phyloP scores from a whole-genome alignment of 1,139 yeast species.

The Yamadazyma buinensis region DNA sequence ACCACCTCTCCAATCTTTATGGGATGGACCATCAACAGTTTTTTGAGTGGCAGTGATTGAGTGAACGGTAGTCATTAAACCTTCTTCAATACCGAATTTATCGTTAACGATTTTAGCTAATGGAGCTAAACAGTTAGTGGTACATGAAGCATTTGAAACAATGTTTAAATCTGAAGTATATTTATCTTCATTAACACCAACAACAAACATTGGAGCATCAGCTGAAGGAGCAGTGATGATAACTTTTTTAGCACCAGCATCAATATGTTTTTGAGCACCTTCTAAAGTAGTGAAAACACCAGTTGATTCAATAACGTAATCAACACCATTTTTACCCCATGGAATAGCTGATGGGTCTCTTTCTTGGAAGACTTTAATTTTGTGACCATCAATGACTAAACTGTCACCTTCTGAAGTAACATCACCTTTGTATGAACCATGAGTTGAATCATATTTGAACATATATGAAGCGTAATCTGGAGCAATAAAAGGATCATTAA shows the following conservation, averaged over 20 bases:
- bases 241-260: slow-evolving; percentile 88
- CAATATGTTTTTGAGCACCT: slow-evolving; percentile 76
- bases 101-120: slow-evolving; percentile 81
- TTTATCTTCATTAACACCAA: slow-evolving; percentile 74
- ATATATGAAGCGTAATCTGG: slow-evolving; percentile 83
- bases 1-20: slow-evolving; percentile 95
- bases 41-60: slow-evolving; percentile 88
- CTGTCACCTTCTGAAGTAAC: slow-evolving; percentile 55
- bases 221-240: slow-evolving; percentile 84
- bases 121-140: slow-evolving; percentile 90
- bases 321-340: slow-evolving; percentile 78
- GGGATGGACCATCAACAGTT: slow-evolving; percentile 90
- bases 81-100: slow-evolving; percentile 78
- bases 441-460: slow-evolving; percentile 88
- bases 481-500: slow-evolving; percentile 81
- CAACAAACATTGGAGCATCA: slow-evolving; percentile 87
- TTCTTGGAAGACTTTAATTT: slow-evolving; percentile 69
- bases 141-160: slow-evolving; percentile 84
- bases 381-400: slow-evolving; percentile 65
- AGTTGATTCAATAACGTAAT: slow-evolving; percentile 81
- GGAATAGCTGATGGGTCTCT: slow-evolving; percentile 77
- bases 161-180: slow-evolving; percentile 70
- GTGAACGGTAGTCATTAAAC: slow-evolving; percentile 89
- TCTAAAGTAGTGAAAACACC: slow-evolving; percentile 81
- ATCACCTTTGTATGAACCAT: slow-evolving; percentile 71